Evolutionary conservation across 805 yeast genomes (phyloP).

Genomic region (Brettanomyces anomalus): DNA sequence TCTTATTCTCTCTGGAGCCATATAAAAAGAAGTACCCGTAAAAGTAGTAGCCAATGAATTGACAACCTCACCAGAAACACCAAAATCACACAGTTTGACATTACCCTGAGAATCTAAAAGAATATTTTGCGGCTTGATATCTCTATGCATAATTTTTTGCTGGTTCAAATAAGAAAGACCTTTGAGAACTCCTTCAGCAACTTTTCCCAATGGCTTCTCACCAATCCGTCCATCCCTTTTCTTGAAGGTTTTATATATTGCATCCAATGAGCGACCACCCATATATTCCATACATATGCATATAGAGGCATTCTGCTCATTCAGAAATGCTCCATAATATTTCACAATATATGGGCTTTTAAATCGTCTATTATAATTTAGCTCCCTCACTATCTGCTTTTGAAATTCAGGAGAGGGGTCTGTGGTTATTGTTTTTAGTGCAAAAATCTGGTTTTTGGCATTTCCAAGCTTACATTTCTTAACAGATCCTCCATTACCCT

Average conservation of each 20-base stretch:
- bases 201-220: slow-evolving; percentile 85
- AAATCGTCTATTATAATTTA: slow-evolving; percentile 80
- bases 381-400: slow-evolving; percentile 82
- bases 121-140: slow-evolving; percentile 93
- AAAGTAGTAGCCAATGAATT: slow-evolving; percentile 93
- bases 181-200: slow-evolving; percentile 75
- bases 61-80: slow-evolving; percentile 95
- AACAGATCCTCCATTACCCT: slow-evolving; percentile 92
- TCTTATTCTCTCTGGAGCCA: slow-evolving; percentile 97
- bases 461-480: slow-evolving; percentile 59
- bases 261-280: slow-evolving; percentile 88
- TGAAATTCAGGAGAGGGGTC: slow-evolving; percentile 82
- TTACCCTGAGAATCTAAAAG: slow-evolving; percentile 67
- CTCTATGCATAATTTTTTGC: slow-evolving; percentile 85
- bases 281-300: slow-evolving; percentile 96
- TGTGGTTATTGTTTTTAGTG: slow-evolving; percentile 65
- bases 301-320: slow-evolving; percentile 68
- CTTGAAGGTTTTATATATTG: slow-evolving; percentile 73
- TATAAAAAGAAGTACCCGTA: slow-evolving; percentile 94
- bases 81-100: slow-evolving; percentile 93
- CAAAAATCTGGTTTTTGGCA: slow-evolving; percentile 58
- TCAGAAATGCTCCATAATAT: slow-evolving; percentile 87
- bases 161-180: slow-evolving; percentile 87
- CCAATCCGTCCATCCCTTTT: slow-evolving; percentile 78
- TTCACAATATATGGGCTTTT: slow-evolving; percentile 77